Percentiles rank a stretch among this genome's conserved stretches.
Conservation (phyloP, 2,329 filamentous ascomycete genomes). For the Hawksworthiomyces lignivorus region DNA sequence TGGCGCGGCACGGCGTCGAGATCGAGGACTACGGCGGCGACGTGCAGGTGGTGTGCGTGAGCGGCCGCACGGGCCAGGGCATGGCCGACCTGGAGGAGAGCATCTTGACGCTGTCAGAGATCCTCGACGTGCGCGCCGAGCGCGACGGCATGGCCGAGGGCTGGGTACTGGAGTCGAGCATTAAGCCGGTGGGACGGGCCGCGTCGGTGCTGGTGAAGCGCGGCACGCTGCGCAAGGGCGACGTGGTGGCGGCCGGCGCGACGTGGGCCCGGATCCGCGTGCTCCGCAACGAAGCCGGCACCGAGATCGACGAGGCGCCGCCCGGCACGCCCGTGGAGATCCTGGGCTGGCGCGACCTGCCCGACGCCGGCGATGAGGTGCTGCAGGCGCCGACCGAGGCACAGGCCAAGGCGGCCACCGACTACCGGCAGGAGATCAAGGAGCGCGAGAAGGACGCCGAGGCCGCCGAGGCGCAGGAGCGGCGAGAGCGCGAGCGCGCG, state of each 20-base stretch:
- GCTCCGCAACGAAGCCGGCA: constrained; percentile 77
- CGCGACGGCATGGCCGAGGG: constrained; percentile 72
- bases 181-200: constrained; percentile 75
- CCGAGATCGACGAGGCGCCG: constrained; percentile 61
- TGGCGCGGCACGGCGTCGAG: constrained; percentile 74
- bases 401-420: constrained; percentile 68
- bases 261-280: constrained; percentile 83
- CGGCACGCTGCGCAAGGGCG: constrained; percentile 73
- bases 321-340: constrained; percentile 90
- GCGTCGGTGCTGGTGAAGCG: constrained; percentile 85
- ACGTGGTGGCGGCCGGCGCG: constrained; percentile 78
- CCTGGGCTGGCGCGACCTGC: constrained; percentile 82
- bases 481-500: constrained; percentile 52
- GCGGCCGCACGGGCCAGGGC: constrained; percentile 86
- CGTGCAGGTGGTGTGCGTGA: constrained; percentile 83
- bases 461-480: constrained; percentile 66
- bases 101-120: constrained; percentile 75
- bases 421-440: constrained; percentile 64
- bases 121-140: constrained; percentile 84
- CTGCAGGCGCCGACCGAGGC: constrained; percentile 75
- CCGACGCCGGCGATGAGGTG: constrained; percentile 78
- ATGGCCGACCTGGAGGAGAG: constrained; percentile 92
- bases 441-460: constrained; percentile 72
- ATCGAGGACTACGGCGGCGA: constrained; percentile 95
- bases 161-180: constrained; percentile 86